Evolutionary conservation across 2,329 filamentous ascomycete genomes (phyloP), one percentile per base, ranked within the genome.

Genomic region (Trichoderma simmonsii): DNA sequence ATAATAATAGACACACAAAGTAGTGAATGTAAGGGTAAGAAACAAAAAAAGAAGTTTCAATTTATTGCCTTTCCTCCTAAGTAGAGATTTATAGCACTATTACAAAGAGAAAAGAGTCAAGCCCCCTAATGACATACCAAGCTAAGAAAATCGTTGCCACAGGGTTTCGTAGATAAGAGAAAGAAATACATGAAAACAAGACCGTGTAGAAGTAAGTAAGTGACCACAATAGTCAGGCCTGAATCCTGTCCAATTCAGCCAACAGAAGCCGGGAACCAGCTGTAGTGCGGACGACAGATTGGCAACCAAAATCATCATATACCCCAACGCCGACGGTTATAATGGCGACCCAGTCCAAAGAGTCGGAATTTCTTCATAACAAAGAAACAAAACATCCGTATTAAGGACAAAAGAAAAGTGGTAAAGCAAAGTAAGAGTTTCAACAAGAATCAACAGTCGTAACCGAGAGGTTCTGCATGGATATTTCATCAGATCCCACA

Each of bases 71-170:
- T 51, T 48, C 57, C 57, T 36, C 24, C 39, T 39, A 15, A 24
- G n/a, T 54, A 70, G n/a, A 54, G 32, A 54, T 61, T 62, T 32
- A 62, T 26, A 62, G 28, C 28, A 26, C 39, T 51, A 9, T 28
- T 51, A 62, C 34, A 70, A 26, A 54, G 28, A 62, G 6, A 61
- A 61, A 61, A 48, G 26, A 34, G 18, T 36, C 21, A 24, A 62
- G 21, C 15, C 28, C 36, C 54, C 67, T 54, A 36, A 62, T 9
- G 21, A 70, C 14, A 70, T 21, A 12, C 48, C 57, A 24, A 21
- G 51, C 59, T 34, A 68, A 62, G 28, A 54, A 18, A 43, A 70
- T 70, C 39, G 67, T 70, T 62, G 30, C 67, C 39, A 28, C 48
- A 54, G 67, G 66, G 18, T 28, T 36, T 54, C 67, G 30, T 60